Conservation (phyloP, 2,329 filamentous ascomycete genomes). For the Seiridium unicorne region DNA sequence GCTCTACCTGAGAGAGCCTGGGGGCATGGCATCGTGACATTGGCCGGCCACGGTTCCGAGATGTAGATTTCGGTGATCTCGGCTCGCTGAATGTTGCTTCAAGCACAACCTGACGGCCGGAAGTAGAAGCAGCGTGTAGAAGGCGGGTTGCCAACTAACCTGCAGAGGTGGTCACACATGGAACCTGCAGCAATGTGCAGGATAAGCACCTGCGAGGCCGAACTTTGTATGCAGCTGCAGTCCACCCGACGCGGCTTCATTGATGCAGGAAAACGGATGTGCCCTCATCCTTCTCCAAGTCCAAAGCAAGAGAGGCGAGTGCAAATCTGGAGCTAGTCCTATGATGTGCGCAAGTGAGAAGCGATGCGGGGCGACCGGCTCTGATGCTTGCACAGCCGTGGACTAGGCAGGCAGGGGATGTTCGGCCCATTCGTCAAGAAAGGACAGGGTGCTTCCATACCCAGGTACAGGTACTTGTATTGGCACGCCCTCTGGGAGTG, state of each 20-base stretch:
- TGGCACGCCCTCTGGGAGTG: too few relatives aligned
- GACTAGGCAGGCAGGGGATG: neutral
- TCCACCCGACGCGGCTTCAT: neutral
- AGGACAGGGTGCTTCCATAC: too few relatives aligned
- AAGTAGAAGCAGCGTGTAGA: conserved; percentile 1
- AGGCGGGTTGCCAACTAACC: neutral
- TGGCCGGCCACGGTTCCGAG: neutral
- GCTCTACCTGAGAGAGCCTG: neutral
- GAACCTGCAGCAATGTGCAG: conserved; percentile 5
- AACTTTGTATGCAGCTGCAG: neutral
- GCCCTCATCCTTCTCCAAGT: neutral
- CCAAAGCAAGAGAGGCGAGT: neutral
- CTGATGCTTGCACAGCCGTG: conserved; percentile 8
- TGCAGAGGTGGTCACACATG: neutral
- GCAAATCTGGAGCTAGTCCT: neutral
- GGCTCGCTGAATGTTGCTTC: conserved; percentile 6
- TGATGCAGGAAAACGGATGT: neutral
- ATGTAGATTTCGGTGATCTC: conserved; percentile 11
- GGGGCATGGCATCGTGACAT: neutral
- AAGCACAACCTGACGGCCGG: neutral
- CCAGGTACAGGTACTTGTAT: too few relatives aligned
- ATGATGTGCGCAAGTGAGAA: conserved; percentile 1
- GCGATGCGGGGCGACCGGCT: conserved; percentile 6
- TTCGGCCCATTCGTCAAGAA: neutral
- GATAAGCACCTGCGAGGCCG: neutral